phyloP scores from a whole-genome alignment of 164 flowering plant genomes.

The Aristolochia californica region DNA sequence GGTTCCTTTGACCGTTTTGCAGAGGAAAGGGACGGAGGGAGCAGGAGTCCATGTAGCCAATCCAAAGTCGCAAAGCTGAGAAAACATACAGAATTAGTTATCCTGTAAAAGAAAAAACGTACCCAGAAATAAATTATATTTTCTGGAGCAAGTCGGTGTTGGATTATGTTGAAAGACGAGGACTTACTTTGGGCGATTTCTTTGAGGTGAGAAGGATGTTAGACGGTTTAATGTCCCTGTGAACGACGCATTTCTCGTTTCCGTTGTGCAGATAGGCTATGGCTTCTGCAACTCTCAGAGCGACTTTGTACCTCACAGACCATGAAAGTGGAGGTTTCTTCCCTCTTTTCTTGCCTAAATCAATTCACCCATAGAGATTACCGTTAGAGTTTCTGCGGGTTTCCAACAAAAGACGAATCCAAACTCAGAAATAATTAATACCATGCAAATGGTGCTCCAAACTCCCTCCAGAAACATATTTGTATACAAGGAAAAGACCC shows the following conservation, averaged over 20 bases:
- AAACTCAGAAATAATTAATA: conserved; percentile 14
- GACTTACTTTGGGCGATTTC: conserved; percentile 59
- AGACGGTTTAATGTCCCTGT: conserved; percentile 91
- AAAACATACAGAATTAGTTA: conserved; percentile 3
- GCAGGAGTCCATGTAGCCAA: conserved; percentile 88
- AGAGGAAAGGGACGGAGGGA: conserved; percentile 89
- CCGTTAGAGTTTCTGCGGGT: neutral
- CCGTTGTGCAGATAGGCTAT: conserved; percentile 68
- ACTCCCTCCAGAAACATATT: conserved; percentile 86
- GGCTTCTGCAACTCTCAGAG: conserved; percentile 77
- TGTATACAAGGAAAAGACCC: conserved; percentile 81
- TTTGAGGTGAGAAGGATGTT: conserved; percentile 82
- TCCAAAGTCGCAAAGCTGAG: conserved; percentile 93
- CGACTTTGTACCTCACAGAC: conserved; percentile 78
- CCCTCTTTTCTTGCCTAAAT: conserved; percentile 52
- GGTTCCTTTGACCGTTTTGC: conserved; percentile 97
- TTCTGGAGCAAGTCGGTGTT: neutral
- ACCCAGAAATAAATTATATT: neutral
- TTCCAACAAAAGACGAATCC: neutral
- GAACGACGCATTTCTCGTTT: conserved; percentile 77
- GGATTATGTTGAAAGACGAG: neutral
- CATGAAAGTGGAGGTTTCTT: conserved; percentile 50
- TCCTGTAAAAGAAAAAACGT: neutral
- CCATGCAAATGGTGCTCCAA: conserved; percentile 83
- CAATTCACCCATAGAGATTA: conserved; percentile 2